A percentile compares a stretch with the other conserved stretches of the same genome.
phyloP scores from a whole-genome alignment of 192 early-diverging fungal species.

The Rhizoclosmatium sp. region DNA sequence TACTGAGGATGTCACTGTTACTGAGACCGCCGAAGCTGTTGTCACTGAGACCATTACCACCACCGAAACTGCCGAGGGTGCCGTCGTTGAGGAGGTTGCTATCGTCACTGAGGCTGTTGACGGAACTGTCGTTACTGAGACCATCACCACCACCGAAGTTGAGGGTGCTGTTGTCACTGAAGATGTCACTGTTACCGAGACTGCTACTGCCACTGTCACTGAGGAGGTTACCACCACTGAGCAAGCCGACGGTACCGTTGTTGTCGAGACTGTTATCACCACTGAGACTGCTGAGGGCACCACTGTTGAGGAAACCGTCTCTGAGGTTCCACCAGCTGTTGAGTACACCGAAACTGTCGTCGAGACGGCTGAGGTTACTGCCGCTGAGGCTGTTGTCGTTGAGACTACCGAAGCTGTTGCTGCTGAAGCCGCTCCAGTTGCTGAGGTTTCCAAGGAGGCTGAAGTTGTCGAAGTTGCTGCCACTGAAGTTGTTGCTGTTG shows the following conservation, averaged over 20 bases:
- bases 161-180: not conserved
- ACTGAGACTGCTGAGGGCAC: too few relatives aligned
- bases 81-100: not conserved
- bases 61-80: not conserved
- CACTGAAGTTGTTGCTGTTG: constrained; percentile 24
- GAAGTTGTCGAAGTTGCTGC: constrained; percentile 17
- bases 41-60: not conserved
- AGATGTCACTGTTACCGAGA: not conserved
- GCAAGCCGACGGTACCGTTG: not conserved
- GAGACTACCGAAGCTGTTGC: not conserved
- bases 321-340: not conserved
- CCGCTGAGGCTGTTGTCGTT: not conserved
- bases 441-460: not conserved
- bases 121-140: not conserved
- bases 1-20: too few relatives aligned
- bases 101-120: not conserved
- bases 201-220: not conserved
- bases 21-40: not conserved
- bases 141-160: not conserved
- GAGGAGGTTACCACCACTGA: not conserved
- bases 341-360: too few relatives aligned
- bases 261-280: not conserved
- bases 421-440: not conserved
- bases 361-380: too few relatives aligned
- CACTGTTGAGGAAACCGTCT: not conserved